Evolutionary conservation across 2,329 filamentous ascomycete genomes (phyloP), one percentile per base, ranked within the genome.

Genomic region (Xylariaceae sp.): DNA sequence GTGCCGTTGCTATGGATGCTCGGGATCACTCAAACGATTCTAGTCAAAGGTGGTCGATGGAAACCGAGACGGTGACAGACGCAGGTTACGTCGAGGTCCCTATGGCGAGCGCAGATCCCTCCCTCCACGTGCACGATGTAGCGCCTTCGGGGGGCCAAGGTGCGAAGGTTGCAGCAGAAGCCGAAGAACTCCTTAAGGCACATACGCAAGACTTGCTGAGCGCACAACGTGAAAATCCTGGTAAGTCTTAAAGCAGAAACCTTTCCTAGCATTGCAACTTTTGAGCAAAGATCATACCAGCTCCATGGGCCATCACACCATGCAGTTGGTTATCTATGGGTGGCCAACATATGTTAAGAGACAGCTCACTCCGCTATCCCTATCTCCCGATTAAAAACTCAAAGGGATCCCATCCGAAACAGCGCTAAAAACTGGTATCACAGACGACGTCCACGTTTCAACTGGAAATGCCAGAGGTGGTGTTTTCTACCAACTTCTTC

Each of bases 1-100:
- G 67, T 32, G 62, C 70, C 30, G 63, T 75, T 29, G 74, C 73
- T 62, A 18, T 72, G 64, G 48, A 65, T 73, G 26, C 67, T 61
- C 41, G 61, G 59, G 3, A 57, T 57, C 32, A 65, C 59, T 39
- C 64, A 60, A 47, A 55, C 57, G 11, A 15, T 20, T 30, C 70
- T 65, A 30, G 70, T 65, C 1, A 55, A 55, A 48, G 61, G 44
- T 60, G 55, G 49, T 61, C 55, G 3, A 45, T 23, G 6, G 46
- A 51, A 11, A 57, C 59, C 2, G 57, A 58, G 3, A 42, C 39
- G 8, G n/a, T 39, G 16, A 40, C 54, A 7, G 55, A 60, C 6
- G 40, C 20, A 4, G 50, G 53, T 21, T 54, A 50, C 40, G 40
- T 49, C 8, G 54, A 50, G 30, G 39, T 50, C 18, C 50, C 49